Base-by-base conservation (phyloP, 2,329 filamentous ascomycete genomes). In the Coniochaeta hoffmannii region DNA sequence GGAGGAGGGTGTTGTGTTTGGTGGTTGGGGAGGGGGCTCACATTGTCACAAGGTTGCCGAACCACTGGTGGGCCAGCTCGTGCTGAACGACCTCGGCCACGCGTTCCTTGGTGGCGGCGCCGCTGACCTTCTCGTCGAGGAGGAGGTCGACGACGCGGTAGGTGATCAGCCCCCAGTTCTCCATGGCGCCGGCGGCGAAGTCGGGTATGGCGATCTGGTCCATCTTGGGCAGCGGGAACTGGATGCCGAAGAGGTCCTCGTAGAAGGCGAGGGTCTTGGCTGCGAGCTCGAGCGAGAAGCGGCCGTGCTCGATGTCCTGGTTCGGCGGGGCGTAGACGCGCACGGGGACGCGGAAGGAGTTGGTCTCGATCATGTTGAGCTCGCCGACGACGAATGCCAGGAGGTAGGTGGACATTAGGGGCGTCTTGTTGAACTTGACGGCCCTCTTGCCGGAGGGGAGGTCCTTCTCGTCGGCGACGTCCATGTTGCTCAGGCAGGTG, bases 401-500 rank as follows among this genome's bases (percentile, higher is more conserved):
- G 24, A 97, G 85, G 70, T 97, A 97, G 3, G 93, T 97, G 6
- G 93, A 97, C 93, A 97, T 97, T 62, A 88, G 79, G 1, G 93
- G 93, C 1, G 90, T 93, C 66, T 87, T 89, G 77, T 90, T 93
- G 80, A 97, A 97, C 60, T 86, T 92, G 62, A 97, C 90, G 4
- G 88, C 85, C 77, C 95, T 95, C 75, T 87, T 90, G 41, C 41
- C 41, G 71, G 87, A 88, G 57, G 82, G 74, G 8, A 94, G 78
- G 56, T 90, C 84, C 38, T 84, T 84, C 75, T 95, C 89, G 6
- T 85, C 86, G 32, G 85, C 88, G 55, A 94, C 89, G 68, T 97
- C 90, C 93, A 97, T 97, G 74, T 97, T 97, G 75, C 91, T 95
- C 68, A 97, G 72, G 68, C 93, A 97, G 12, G 92, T 96, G 73